phyloP scores from a whole-genome alignment of 1,284 basidiomycete genomes.

The Pisolithus thermaeus region DNA sequence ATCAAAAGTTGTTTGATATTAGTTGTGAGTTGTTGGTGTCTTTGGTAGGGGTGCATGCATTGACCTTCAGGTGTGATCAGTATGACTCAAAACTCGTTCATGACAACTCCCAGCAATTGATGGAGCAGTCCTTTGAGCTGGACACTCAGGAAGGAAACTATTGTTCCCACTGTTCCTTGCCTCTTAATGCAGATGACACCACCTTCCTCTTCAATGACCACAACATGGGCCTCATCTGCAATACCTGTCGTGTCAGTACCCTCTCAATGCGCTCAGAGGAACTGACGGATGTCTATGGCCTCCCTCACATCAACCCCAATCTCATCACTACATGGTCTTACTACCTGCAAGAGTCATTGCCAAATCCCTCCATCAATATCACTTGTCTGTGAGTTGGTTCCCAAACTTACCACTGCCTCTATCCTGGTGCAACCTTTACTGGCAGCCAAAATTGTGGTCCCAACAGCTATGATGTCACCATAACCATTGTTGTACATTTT shows the following conservation, averaged over 20 bases:
- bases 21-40: no score
- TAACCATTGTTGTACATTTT: conserved; percentile 68
- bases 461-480: conserved; percentile 80
- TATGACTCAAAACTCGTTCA: no score
- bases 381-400: conserved; percentile 70
- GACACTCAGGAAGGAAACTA: conserved; percentile 13
- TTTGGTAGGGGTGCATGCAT: no score
- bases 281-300: background rate
- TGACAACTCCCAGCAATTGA: no score
- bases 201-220: conserved; percentile 19
- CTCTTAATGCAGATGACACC: conserved; percentile 8
- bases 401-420: conserved; percentile 72
- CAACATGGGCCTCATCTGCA: conserved; percentile 32
- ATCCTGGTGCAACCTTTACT: conserved; percentile 72
- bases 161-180: conserved; percentile 16
- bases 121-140: conserved; percentile 7
- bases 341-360: conserved; percentile 13
- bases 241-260: conserved; percentile 29
- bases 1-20: no score
- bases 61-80: no score
- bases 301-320: conserved; percentile 18
- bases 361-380: conserved; percentile 65
- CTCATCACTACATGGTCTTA: background rate
- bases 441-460: conserved; percentile 82
- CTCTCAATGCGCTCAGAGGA: conserved; percentile 1